Base-by-base conservation (phyloP, 164 flowering plant species). In the Chloranthus sessilifolius region DNA sequence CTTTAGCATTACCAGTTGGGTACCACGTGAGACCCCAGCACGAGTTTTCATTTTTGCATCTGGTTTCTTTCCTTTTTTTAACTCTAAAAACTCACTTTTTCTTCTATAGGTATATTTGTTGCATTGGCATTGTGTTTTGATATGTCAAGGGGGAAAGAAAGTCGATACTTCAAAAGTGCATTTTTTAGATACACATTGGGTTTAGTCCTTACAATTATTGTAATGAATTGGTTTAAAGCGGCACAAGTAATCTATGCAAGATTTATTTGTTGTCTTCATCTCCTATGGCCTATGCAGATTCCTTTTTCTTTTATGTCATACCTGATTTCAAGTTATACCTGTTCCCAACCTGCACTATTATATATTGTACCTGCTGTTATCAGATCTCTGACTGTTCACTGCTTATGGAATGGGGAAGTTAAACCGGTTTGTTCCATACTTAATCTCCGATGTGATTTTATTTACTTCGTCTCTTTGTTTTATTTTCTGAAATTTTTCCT, bases 181-280 rank as follows among this genome's bases (percentile, higher is more conserved):
- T 92, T 88, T 67, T 45, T 78, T 39, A 97, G 99, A 23, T 92
- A 92, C 55, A 38, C 76, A 14, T 72, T 62, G 35, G 99, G 99
- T 42, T 7, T 92, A 57, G 65, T 74, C 41, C 75, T 76, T n/a
- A 92, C 99, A 5, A 92, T 92, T 50, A 25, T 86, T 43, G 95
- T 88, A 55, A 92, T 92, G 99, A 92, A 92, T 66, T 92, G 95
- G 97, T 92, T 92, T 68, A 94, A 92, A 62, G 99, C 99, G 53
- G 99, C 97, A 45, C 99, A 92, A 88, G 99, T 92, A 17, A 55
- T 35, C 48, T 33, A 0, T 44, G 11, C 23, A 16, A 26, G 2
- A 9, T 15, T 43, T 21, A 22, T 33, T 42, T 53, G 7, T 17
- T 24, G 4, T 7, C 20, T 12, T 15, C 23, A n/a, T 46, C 15